Conservation (phyloP, 495 filamentous ascomycete species). For the Bryoglossum gracile region DNA sequence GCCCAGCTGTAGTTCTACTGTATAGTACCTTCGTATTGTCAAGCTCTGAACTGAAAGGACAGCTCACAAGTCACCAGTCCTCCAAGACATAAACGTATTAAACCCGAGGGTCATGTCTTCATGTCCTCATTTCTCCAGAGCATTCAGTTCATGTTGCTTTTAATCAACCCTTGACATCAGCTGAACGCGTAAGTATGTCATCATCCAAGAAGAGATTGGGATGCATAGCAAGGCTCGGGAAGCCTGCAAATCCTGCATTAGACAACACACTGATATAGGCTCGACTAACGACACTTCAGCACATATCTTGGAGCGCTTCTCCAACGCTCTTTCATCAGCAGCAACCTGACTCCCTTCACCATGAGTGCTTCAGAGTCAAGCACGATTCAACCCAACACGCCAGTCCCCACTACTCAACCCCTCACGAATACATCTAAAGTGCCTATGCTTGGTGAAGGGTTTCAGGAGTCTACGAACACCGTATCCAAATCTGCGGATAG, state of each 20-base stretch:
- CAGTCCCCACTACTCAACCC: slow-evolving; percentile 11
- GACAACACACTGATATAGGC: slow-evolving; percentile 10
- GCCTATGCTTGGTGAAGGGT: slow-evolving; percentile 28
- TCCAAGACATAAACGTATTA: neutral
- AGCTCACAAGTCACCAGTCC: slow-evolving; percentile 21
- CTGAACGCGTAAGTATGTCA: slow-evolving; percentile 14
- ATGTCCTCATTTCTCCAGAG: slow-evolving; percentile 2
- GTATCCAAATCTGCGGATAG: slow-evolving; percentile 21
- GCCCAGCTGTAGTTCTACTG: too few relatives aligned
- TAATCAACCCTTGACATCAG: neutral
- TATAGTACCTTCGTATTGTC: too few relatives aligned
- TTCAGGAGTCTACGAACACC: slow-evolving; percentile 21
- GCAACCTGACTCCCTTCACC: too few relatives aligned
- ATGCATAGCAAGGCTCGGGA: slow-evolving; percentile 1
- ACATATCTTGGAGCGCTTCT: slow-evolving; percentile 4
- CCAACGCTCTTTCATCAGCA: neutral
- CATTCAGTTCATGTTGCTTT: neutral
- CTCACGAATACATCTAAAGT: slow-evolving; percentile 8
- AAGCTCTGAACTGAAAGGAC: too few relatives aligned
- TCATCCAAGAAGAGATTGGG: slow-evolving; percentile 9
- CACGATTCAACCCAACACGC: slow-evolving; percentile 17
- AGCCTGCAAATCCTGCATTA: neutral
- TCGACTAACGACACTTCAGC: slow-evolving; percentile 16
- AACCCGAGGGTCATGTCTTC: neutral
- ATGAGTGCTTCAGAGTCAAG: slow-evolving; percentile 23